A percentile compares a stretch with the other conserved stretches of the same genome.
Evolutionary conservation across 805 yeast species (phyloP).

Genomic region (Sugiyamaella floridensis): DNA sequence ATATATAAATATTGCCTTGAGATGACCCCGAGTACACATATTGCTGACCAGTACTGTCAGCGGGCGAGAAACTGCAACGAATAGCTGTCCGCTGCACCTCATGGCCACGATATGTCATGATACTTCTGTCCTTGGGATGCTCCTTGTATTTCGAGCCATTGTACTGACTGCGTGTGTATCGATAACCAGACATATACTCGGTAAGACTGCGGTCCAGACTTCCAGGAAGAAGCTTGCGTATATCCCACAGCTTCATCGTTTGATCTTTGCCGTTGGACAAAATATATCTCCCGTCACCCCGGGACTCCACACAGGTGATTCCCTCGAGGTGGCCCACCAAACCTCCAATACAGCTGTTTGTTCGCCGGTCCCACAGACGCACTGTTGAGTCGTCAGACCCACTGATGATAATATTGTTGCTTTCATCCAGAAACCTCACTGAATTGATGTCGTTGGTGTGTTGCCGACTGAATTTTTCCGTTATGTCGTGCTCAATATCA

Average conservation of each 20-base stretch:
- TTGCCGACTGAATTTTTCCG: slow-evolving; percentile 1
- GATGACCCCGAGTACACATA: slow-evolving; percentile 28
- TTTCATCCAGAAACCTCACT: slow-evolving; percentile 23
- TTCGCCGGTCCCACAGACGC: slow-evolving; percentile 42
- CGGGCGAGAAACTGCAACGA: slow-evolving; percentile 28
- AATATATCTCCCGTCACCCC: slow-evolving; percentile 23
- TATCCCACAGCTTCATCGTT: slow-evolving; percentile 29
- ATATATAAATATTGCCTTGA: slow-evolving; percentile 24
- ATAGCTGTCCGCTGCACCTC: slow-evolving; percentile 25
- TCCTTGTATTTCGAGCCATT: slow-evolving; percentile 17
- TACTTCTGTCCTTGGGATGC: slow-evolving; percentile 24
- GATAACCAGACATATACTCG: slow-evolving; percentile 15
- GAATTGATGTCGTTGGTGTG: slow-evolving; percentile 24
- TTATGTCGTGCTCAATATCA: slow-evolving; percentile 16
- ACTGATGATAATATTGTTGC: slow-evolving; percentile 37
- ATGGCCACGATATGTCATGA: slow-evolving; percentile 28
- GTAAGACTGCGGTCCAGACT: slow-evolving; percentile 1
- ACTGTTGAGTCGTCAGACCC: slow-evolving; percentile 48
- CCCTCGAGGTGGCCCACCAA: slow-evolving; percentile 29
- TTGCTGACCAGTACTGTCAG: slow-evolving; percentile 22
- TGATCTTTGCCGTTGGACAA: slow-evolving; percentile 29
- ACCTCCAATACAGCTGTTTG: slow-evolving; percentile 21
- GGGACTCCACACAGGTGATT: slow-evolving; percentile 25
- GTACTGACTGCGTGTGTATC: slow-evolving; percentile 21
- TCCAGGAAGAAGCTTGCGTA: slow-evolving; percentile 18